A percentile compares a stretch with the other conserved stretches of the same genome.
Evolutionary conservation across 1,284 basidiomycete genomes (phyloP).

Genomic region (Termitomyces sp.): DNA sequence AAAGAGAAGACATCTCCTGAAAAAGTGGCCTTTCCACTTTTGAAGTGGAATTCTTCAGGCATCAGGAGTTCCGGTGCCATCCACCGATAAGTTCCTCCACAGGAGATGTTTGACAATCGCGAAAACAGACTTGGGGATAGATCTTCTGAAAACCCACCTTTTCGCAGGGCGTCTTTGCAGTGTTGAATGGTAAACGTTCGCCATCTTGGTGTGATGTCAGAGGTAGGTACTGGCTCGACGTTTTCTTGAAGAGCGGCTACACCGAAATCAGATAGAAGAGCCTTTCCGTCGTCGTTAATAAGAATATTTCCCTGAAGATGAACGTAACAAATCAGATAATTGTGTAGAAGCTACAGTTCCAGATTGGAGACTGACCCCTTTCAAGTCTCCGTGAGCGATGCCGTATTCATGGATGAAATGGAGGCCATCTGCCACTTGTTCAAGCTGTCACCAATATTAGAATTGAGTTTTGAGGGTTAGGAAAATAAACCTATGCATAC

Average conservation of each 20-base stretch:
- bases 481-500: not conserved
- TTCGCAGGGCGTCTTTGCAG: not conserved
- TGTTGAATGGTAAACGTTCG: not conserved
- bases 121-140: slow-evolving; percentile 3
- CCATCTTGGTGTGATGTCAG: not conserved
- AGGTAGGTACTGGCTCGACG: not conserved
- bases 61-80: slow-evolving; percentile 11
- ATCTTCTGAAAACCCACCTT: slow-evolving; percentile 3
- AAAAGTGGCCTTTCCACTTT: slow-evolving; percentile 7
- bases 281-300: slow-evolving; percentile 8
- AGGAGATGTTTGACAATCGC: slow-evolving; percentile 7
- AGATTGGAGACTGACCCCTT: slow-evolving; percentile 7
- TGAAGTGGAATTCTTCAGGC: not conserved
- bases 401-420: slow-evolving; percentile 12
- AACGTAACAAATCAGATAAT: not conserved
- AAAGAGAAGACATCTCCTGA: slow-evolving; percentile 14
- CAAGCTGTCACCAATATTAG: slow-evolving; percentile 1
- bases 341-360: not conserved
- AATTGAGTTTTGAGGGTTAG: not conserved
- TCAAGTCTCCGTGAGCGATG: slow-evolving; percentile 12
- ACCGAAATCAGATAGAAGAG: slow-evolving; percentile 11
- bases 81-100: slow-evolving; percentile 9
- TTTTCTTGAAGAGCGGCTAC: slow-evolving; percentile 6
- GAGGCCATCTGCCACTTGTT: slow-evolving; percentile 13
- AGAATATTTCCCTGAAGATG: slow-evolving; percentile 8